Percentiles rank a stretch among this genome's conserved stretches.
phyloP scores from a whole-genome alignment of 805 yeast species.

The Henningerozyma blattae region DNA sequence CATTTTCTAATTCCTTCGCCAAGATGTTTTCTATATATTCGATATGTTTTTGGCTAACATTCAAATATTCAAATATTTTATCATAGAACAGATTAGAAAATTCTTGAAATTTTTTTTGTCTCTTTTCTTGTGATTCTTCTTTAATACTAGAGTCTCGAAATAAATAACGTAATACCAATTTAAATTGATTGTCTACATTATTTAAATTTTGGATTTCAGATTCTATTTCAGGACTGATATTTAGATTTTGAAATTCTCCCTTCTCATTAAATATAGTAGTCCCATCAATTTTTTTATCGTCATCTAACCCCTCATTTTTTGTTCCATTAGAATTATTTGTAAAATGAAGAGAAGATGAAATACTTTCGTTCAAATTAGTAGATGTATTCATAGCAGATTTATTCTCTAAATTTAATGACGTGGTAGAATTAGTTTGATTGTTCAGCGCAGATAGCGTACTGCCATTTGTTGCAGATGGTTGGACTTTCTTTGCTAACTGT shows the following conservation, averaged over 20 bases:
- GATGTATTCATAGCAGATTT: slow-evolving; percentile 18
- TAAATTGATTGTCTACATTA: slow-evolving; percentile 33
- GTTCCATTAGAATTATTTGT: not conserved
- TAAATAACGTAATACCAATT: slow-evolving; percentile 31
- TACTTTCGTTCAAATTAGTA: slow-evolving; percentile 4
- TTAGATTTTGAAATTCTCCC: not conserved
- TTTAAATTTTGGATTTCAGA: not conserved
- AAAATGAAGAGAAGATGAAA: not conserved
- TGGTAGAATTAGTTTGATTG: not conserved
- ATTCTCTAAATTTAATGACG: slow-evolving; percentile 8
- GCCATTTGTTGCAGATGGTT: not conserved
- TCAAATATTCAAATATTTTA: slow-evolving; percentile 34
- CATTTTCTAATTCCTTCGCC: slow-evolving; percentile 73
- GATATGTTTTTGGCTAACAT: slow-evolving; percentile 37
- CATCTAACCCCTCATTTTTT: not conserved
- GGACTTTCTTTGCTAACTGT: not conserved
- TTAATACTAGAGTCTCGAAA: too few relatives aligned
- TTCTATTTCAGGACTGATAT: slow-evolving; percentile 3
- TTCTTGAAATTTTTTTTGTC: slow-evolving; percentile 18
- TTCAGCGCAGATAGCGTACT: not conserved
- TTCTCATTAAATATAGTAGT: too few relatives aligned
- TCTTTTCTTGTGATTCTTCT: slow-evolving; percentile 17
- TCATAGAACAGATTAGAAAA: slow-evolving; percentile 32
- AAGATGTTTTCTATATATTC: slow-evolving; percentile 55
- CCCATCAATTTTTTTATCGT: too few relatives aligned